Conservation (phyloP, 1,284 basidiomycete genomes). For the Leucoagaricus sp. region DNA sequence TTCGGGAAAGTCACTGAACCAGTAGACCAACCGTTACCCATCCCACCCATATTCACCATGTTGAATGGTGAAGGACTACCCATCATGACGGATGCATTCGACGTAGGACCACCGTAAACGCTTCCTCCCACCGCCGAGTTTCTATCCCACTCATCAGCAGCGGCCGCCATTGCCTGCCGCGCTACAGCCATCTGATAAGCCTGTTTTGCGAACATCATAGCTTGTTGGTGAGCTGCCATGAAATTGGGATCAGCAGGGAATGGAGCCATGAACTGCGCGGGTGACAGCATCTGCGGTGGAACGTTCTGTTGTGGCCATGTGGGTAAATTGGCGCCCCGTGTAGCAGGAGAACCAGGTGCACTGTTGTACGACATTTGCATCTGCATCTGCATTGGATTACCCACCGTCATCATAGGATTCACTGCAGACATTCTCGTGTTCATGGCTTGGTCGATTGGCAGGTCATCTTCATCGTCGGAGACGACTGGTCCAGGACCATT, state of each 20-base stretch:
- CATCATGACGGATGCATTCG: conserved; percentile 18
- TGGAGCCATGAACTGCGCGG: conserved; percentile 51
- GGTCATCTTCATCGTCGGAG: conserved; percentile 50
- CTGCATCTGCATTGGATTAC: conserved; percentile 36
- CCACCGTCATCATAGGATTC: conserved; percentile 56
- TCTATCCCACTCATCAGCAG: conserved; percentile 85
- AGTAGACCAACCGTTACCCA: conserved; percentile 30
- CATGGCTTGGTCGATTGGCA: conserved; percentile 45
- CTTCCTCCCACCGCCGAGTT: conserved; percentile 53
- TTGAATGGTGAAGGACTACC: conserved; percentile 22
- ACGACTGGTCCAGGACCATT: conserved; percentile 68
- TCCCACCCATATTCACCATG: conserved; percentile 29
- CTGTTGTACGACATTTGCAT: conserved; percentile 33
- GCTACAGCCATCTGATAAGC: conserved; percentile 84
- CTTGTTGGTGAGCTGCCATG: conserved; percentile 76
- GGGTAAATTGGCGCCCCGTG: conserved; percentile 20
- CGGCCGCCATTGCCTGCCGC: conserved; percentile 80
- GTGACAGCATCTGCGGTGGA: conserved; percentile 35
- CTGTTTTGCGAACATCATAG: conserved; percentile 80
- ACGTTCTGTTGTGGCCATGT: conserved; percentile 23
- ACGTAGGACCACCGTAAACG: conserved; percentile 39
- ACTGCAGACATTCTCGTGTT: conserved; percentile 41
- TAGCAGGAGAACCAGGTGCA: conserved; percentile 17
- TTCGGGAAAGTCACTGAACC: conserved; percentile 27
- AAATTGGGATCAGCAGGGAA: conserved; percentile 53